Conservation (phyloP, 306 rosid genomes). For the Benincasa hispida region DNA sequence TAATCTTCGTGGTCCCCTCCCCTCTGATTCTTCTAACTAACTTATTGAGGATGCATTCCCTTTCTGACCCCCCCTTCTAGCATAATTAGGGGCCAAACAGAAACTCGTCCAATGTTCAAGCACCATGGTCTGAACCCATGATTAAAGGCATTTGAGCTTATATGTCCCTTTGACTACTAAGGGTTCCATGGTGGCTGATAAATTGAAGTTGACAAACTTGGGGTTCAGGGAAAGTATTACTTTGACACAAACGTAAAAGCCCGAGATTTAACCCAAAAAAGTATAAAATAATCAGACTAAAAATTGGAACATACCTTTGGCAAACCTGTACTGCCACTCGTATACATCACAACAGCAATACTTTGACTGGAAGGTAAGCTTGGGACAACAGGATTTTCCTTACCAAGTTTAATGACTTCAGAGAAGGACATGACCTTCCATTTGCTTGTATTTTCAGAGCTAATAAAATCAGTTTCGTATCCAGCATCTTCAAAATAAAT, state of each 20-base stretch:
- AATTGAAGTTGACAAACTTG: not conserved
- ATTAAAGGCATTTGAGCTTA: not conserved
- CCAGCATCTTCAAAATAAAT: slow-evolving; percentile 64
- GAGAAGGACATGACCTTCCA: slow-evolving; percentile 47
- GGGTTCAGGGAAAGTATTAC: not conserved
- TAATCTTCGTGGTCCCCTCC: not conserved
- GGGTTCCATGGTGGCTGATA: not conserved
- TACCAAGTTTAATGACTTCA: slow-evolving; percentile 76
- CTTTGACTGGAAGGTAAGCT: slow-evolving; percentile 59
- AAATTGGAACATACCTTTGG: slow-evolving; percentile 60
- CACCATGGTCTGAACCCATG: not conserved
- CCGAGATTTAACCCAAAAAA: not conserved
- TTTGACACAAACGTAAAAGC: not conserved
- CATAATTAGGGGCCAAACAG: not conserved
- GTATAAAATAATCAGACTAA: not conserved
- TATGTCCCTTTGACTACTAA: not conserved
- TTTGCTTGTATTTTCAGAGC: slow-evolving; percentile 24
- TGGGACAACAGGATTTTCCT: slow-evolving; percentile 37
- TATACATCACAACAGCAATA: slow-evolving; percentile 78
- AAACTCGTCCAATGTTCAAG: too few species aligned
- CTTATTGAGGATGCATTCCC: not conserved
- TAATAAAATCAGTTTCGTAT: slow-evolving; percentile 23
- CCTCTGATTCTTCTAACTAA: not conserved
- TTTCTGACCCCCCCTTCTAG: not conserved
- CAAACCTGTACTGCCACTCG: slow-evolving; percentile 90